A percentile compares a stretch with the other conserved stretches of the same genome.
These are phyloP conservation scores for Lentinula aciculospora DNA, from an alignment of 768 basidiomycete genomes.

Conservation along the genomic window DNA sequence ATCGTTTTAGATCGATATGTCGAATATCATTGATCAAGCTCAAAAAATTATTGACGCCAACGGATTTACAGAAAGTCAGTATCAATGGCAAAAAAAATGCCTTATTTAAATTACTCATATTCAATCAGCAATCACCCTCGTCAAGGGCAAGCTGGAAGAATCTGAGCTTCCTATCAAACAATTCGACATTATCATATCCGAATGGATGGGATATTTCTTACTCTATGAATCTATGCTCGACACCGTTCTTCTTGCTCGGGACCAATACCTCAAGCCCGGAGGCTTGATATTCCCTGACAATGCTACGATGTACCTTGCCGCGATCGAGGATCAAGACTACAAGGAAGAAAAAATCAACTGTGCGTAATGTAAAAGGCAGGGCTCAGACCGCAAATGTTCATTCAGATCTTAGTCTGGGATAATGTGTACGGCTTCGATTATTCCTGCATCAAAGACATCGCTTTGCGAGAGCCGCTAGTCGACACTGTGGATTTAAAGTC, in stretches of 20 bases:
- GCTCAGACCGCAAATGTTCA: background rate
- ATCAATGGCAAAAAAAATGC: slow-evolving; percentile 2
- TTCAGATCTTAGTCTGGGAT: slow-evolving; percentile 82
- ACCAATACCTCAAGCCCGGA: slow-evolving; percentile 89
- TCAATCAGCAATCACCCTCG: slow-evolving; percentile 79
- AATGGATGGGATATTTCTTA: slow-evolving; percentile 99
- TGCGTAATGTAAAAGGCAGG: slow-evolving; percentile 35
- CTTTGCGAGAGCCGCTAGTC: slow-evolving; percentile 91
- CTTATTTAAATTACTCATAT: slow-evolving; percentile 6
- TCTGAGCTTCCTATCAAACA: slow-evolving; percentile 79
- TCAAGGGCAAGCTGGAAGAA: slow-evolving; percentile 98
- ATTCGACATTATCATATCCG: slow-evolving; percentile 98
- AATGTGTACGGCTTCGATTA: slow-evolving; percentile 99
- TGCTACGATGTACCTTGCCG: slow-evolving; percentile 88
- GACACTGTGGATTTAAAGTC: slow-evolving; percentile 98
- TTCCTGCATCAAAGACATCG: slow-evolving; percentile 99
- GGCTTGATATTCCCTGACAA: slow-evolving; percentile 96
- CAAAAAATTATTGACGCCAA: slow-evolving; percentile 95
- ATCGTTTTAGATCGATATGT: slow-evolving; percentile 90
- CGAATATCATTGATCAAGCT: slow-evolving; percentile 99
- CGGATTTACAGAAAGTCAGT: slow-evolving; percentile 90
- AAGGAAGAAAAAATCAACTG: slow-evolving; percentile 99
- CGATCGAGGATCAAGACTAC: slow-evolving; percentile 99
- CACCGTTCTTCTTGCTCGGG: slow-evolving; percentile 92
- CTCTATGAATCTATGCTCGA: slow-evolving; percentile 99